Evolutionary conservation across 306 rosid genomes (phyloP), one percentile per base, ranked within the genome.

Genomic region (Fagus sylvatica): DNA sequence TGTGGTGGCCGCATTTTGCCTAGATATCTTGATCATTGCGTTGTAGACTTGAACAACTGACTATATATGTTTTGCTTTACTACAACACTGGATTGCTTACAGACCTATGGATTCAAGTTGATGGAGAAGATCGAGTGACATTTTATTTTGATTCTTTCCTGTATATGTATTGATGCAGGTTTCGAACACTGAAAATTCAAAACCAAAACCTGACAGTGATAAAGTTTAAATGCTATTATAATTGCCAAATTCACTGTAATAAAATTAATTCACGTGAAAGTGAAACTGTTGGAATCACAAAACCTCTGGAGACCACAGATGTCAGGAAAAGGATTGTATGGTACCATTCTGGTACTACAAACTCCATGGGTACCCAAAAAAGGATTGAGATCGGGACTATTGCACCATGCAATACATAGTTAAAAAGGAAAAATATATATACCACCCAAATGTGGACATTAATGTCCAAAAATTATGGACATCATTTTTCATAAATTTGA

Each of bases 21-120:
- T 11, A 4, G 41, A 17, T 9, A 12, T 7, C 2, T 64, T 37
- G 30, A 37, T 28, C 70, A 17, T 13, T 65, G 39, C 32, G 17
- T 60, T n/a, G 32, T 49, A 12, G 37, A 60, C 66, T 17, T 6
- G 7, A 36, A 37, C 71, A 37, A 39, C 71, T 65, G 71, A 65
- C 0, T 17, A 0, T 37, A 17, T 66, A 51, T 72, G 72, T 69
- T 80, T 61, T 83, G 85, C 51, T 60, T 17, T 78, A 65, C 76
- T 85, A 86, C 91, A 92, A 98, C 90, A 4, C 78, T 92, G 85
- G 93, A 91, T 74, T 81, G 85, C 49, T 49, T 93, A 78, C 85
- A 93, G 79, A 98, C 99, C 15, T 91, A 88, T 76, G 99, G 99
- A 30, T 85, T 95, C 92, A 91, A 90, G 88, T 72, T 91, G 87